Percentiles rank a stretch among this genome's conserved stretches.
Conservation (phyloP, 1,284 basidiomycete species). For the Boletus smithii region DNA sequence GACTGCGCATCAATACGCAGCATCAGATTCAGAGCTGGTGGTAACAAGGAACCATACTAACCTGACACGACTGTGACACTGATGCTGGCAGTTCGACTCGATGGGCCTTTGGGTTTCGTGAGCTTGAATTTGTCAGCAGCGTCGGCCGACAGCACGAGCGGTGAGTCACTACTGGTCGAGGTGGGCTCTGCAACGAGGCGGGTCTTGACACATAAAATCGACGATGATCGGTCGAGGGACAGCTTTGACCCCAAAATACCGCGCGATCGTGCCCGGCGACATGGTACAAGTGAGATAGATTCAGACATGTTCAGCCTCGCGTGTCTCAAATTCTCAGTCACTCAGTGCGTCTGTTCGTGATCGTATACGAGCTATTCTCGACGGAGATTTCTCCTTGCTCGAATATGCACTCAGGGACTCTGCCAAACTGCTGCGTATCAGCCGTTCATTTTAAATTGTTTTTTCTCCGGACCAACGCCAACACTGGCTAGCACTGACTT, state of each 20-base stretch:
- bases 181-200: slow-evolving; percentile 28
- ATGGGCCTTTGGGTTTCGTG: too few relatives aligned
- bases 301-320: too few relatives aligned
- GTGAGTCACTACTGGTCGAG: too few relatives aligned
- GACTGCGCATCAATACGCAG: slow-evolving; percentile 23
- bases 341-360: too few relatives aligned
- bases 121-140: slow-evolving; percentile 20
- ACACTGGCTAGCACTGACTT: too few relatives aligned
- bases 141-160: not conserved
- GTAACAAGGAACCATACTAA: slow-evolving; percentile 12
- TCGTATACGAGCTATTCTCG: not conserved
- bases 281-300: not conserved
- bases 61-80: slow-evolving; percentile 12
- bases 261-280: slow-evolving; percentile 4
- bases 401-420: not conserved
- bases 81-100: too few relatives aligned
- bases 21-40: slow-evolving; percentile 10
- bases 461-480: too few relatives aligned
- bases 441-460: not conserved
- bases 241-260: slow-evolving; percentile 12
- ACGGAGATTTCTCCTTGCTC: not conserved
- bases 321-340: too few relatives aligned
- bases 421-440: slow-evolving; percentile 4
- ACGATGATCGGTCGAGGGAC: slow-evolving; percentile 7
- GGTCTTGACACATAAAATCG: slow-evolving; percentile 1